phyloP scores from a whole-genome alignment of 805 yeast genomes.

The Hanseniaspora pseudoguilliermondii region DNA sequence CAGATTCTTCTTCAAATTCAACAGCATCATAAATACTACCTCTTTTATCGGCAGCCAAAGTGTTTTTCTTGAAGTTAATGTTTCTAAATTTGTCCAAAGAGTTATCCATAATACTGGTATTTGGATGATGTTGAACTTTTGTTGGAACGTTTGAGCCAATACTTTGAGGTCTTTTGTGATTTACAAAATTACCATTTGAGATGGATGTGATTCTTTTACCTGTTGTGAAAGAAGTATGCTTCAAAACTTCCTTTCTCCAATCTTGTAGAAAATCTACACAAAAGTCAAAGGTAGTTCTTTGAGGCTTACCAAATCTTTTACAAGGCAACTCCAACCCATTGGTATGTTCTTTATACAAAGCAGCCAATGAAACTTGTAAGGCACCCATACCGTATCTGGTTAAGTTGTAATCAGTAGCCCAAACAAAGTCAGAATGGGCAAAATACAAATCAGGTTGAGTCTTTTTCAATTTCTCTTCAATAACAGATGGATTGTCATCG shows the following conservation, averaged over 20 bases:
- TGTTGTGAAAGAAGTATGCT: constrained; percentile 25
- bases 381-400: constrained; percentile 94
- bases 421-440: constrained; percentile 84
- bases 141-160: background rate
- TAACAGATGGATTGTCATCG: constrained; percentile 9
- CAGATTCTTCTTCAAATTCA: constrained; percentile 23
- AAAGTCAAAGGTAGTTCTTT: constrained; percentile 70
- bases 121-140: background rate
- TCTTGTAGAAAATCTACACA: constrained; percentile 63
- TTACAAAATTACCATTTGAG: background rate
- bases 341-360: constrained; percentile 71
- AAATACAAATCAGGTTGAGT: constrained; percentile 76
- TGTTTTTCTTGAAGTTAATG: constrained; percentile 1
- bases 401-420: constrained; percentile 79
- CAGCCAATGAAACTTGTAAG: constrained; percentile 74
- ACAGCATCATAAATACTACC: constrained; percentile 12
- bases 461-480: constrained; percentile 24
- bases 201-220: constrained; percentile 2
- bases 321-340: constrained; percentile 61
- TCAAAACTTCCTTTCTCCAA: constrained; percentile 71
- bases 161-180: background rate
- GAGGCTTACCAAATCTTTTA: constrained; percentile 82
- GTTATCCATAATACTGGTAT: background rate
- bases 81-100: constrained; percentile 2
- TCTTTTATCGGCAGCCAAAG: constrained; percentile 14